phyloP scores from a whole-genome alignment of 257 asterid genomes.

The Jasminum sambac region DNA sequence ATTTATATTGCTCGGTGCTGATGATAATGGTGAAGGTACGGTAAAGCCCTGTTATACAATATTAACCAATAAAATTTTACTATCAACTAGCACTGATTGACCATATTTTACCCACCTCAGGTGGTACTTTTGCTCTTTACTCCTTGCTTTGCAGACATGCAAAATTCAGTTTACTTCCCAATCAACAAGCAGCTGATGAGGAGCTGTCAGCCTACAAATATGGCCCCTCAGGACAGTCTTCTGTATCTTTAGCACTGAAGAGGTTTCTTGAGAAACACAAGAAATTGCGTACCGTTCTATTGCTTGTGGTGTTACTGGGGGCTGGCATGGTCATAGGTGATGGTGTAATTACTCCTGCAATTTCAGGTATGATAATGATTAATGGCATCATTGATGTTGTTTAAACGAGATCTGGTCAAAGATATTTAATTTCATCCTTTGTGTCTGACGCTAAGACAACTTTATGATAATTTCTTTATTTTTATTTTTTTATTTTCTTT shows the following conservation, averaged over 20 bases:
- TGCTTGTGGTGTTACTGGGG: slow-evolving; percentile 70
- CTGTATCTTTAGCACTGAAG: slow-evolving; percentile 56
- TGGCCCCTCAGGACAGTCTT: slow-evolving; percentile 61
- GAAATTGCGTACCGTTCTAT: slow-evolving; percentile 59
- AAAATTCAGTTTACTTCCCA: slow-evolving; percentile 89
- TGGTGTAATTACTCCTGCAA: slow-evolving; percentile 65
- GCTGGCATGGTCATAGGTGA: slow-evolving; percentile 69
- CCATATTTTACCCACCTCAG: slow-evolving; percentile 39
- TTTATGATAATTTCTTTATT: background rate
- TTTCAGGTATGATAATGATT: slow-evolving; percentile 48
- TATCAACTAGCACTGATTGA: slow-evolving; percentile 30
- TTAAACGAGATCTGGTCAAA: background rate
- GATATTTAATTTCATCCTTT: background rate
- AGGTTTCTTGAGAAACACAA: slow-evolving; percentile 85
- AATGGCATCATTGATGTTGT: background rate
- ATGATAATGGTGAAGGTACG: slow-evolving; percentile 96
- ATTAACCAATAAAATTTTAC: slow-evolving; percentile 10
- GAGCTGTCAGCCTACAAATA: slow-evolving; percentile 83
- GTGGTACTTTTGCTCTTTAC: slow-evolving; percentile 97
- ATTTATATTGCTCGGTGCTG: slow-evolving; percentile 63
- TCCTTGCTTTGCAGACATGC: slow-evolving; percentile 94
- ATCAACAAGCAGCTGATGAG: slow-evolving; percentile 99
- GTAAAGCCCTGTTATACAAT: slow-evolving; percentile 4
- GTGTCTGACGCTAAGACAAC: background rate
- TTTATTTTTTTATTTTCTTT: background rate